Conservation (phyloP, 768 basidiomycete genomes). For the Dentipellis fragilis region DNA sequence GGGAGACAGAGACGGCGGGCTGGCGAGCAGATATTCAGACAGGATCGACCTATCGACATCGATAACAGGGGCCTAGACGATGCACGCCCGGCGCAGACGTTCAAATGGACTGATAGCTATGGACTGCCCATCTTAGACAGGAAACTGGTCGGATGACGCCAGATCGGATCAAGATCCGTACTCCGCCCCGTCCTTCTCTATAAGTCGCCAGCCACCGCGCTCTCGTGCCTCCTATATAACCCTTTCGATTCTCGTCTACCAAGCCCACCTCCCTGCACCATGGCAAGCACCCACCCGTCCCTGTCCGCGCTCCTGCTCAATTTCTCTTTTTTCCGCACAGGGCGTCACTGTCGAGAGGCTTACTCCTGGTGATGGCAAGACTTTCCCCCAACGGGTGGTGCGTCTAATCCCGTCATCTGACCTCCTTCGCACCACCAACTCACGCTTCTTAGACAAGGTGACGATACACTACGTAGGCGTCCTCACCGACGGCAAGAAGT, state of each 20-base stretch:
- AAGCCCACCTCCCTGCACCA: slow-evolving; percentile 1
- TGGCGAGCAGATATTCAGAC: not conserved
- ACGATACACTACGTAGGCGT: slow-evolving; percentile 75
- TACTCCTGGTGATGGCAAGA: slow-evolving; percentile 48
- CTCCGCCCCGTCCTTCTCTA: not conserved
- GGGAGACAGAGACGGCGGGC: too few species aligned
- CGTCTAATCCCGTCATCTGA: slow-evolving; percentile 15
- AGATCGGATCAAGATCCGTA: slow-evolving; percentile 4
- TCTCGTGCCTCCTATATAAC: slow-evolving; percentile 13
- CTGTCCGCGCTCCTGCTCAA: not conserved
- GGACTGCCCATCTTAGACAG: not conserved
- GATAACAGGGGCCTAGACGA: slow-evolving; percentile 2
- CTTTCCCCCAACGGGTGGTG: slow-evolving; percentile 67
- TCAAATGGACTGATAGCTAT: slow-evolving; percentile 1
- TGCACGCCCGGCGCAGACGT: not conserved
- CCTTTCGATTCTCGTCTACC: slow-evolving; percentile 4
- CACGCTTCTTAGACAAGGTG: slow-evolving; percentile 44
- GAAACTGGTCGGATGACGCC: not conserved
- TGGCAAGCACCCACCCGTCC: slow-evolving; percentile 4
- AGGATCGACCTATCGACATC: not conserved
- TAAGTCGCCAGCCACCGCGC: slow-evolving; percentile 7
- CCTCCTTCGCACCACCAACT: slow-evolving; percentile 1
- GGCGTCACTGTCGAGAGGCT: slow-evolving; percentile 61
- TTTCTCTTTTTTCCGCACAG: slow-evolving; percentile 25
- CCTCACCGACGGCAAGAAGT: slow-evolving; percentile 47